Conservation (phyloP, 176 grass and related monocot genomes). For the Hyparrhenia diplandra region DNA sequence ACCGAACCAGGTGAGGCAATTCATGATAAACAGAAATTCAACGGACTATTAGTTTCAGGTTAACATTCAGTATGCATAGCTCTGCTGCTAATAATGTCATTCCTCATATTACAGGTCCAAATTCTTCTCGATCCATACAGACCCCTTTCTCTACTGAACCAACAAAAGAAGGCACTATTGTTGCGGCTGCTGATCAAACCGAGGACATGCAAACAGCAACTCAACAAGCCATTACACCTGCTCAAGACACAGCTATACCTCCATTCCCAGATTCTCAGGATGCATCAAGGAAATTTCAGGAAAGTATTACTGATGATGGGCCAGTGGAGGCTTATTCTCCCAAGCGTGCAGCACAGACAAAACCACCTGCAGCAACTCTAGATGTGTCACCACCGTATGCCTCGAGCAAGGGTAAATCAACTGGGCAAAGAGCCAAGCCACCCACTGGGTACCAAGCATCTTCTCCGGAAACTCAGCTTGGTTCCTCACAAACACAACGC, state of each 20-base stretch:
- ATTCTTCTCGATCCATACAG: neutral
- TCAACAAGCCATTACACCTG: neutral
- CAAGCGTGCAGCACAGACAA: neutral
- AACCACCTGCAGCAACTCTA: neutral
- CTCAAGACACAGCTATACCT: neutral
- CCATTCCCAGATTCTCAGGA: neutral
- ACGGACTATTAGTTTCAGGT: neutral
- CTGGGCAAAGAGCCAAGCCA: neutral
- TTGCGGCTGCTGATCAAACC: neutral
- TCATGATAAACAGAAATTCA: neutral
- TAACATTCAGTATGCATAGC: neutral
- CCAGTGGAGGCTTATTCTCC: neutral
- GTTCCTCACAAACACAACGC: neutral
- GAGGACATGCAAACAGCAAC: neutral
- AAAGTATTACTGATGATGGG: neutral
- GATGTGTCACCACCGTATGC: neutral
- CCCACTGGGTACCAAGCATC: neutral
- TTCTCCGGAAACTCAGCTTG: neutral
- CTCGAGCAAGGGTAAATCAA: neutral
- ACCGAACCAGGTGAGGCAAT: constrained; percentile 4
- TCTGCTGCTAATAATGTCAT: neutral
- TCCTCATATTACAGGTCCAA: neutral
- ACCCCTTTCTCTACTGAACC: neutral
- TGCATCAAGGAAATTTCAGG: neutral
- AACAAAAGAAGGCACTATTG: neutral